Conservation (phyloP, 2,329 filamentous ascomycete genomes). For the Cephalotrichum gorgonifer region DNA sequence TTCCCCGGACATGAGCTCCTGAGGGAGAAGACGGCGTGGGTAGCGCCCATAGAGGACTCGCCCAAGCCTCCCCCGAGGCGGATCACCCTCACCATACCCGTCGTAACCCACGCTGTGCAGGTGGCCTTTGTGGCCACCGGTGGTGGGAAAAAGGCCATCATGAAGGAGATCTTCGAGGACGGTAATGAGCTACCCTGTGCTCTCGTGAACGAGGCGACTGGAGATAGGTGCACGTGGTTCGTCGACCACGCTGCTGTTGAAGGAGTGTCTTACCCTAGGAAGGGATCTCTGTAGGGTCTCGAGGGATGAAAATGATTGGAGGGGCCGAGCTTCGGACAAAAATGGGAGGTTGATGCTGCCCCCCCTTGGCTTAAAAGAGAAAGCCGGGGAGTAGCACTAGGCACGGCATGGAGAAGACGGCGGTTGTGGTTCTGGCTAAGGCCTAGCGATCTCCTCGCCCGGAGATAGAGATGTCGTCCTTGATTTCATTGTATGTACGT, state of each 20-base stretch:
- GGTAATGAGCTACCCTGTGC: slow-evolving; percentile 74
- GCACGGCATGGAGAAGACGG: too few species aligned
- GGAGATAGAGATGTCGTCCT: too few species aligned
- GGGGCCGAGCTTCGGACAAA: too few species aligned
- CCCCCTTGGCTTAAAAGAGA: too few species aligned
- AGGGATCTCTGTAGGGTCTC: slow-evolving; percentile 52
- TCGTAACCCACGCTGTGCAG: slow-evolving; percentile 76
- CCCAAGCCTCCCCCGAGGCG: slow-evolving; percentile 87
- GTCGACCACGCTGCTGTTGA: slow-evolving; percentile 79
- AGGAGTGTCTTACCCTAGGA: slow-evolving; percentile 71
- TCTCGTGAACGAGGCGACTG: slow-evolving; percentile 73
- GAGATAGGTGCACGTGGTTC: slow-evolving; percentile 91
- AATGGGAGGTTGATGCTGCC: too few species aligned
- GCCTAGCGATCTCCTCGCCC: too few species aligned
- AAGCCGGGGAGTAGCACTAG: too few species aligned
- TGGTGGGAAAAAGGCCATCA: slow-evolving; percentile 76
- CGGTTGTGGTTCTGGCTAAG: too few species aligned
- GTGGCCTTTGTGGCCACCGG: slow-evolving; percentile 91
- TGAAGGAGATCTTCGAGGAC: slow-evolving; percentile 88
- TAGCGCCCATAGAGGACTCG: slow-evolving; percentile 82
- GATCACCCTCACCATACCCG: slow-evolving; percentile 86
- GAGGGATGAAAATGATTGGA: too few species aligned
- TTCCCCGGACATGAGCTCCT: slow-evolving; percentile 86
- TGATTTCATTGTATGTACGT: too few species aligned
- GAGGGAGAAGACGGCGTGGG: slow-evolving; percentile 82